Base-by-base conservation (phyloP, 768 basidiomycete genomes). In the Suillus subalutaceus region DNA sequence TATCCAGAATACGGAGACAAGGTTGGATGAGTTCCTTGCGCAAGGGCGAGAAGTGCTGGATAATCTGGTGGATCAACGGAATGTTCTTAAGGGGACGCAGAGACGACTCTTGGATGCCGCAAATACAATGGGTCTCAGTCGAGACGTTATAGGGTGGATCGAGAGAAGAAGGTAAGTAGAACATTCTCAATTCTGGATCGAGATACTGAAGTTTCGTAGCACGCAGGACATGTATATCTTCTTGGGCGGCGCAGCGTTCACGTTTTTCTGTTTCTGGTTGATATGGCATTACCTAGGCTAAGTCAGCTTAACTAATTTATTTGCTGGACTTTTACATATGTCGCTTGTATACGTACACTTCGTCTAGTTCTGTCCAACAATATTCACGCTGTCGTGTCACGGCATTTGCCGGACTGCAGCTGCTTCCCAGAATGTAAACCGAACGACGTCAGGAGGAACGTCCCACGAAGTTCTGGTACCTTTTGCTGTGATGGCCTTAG, bases 201-300 rank as follows among this genome's bases (percentile, higher is more conserved):
- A 6, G 23, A 43, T 72, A 44, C 75, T 73, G 43, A 55, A 43
- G 62, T 56, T 23, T 63, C 32, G 41, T 52, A 97, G 96, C 74
- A 95, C 91, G 52, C 96, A 97, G 75, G 97, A 99, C 74, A 94
- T 91, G 83, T 96, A 94, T 70, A 96, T 99, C 68, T 96, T 99
- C 79, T 76, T 92, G 57, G 90, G 80, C 3, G 97, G 97, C 2
- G 91, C 91, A 1, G 78, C 91, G 30, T 86, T 94, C 76, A 98
- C 97, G 12, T 91, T 99, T 75, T 83, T 97, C 78, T 94, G 91
- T 79, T 98, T 99, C 82, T 96, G 87, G 80, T 77, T 94, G 69
- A 99, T 98, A 71, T 93, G 94, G 91, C 86, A 86, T 71, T 98
- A 95, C 76, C 80, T 99, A 57, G 97, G 92, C 62, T 85, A 77